Evolutionary conservation across 805 yeast species (phyloP), one percentile per base, ranked within the genome.

Genomic region (Starmerella etchellsii): DNA sequence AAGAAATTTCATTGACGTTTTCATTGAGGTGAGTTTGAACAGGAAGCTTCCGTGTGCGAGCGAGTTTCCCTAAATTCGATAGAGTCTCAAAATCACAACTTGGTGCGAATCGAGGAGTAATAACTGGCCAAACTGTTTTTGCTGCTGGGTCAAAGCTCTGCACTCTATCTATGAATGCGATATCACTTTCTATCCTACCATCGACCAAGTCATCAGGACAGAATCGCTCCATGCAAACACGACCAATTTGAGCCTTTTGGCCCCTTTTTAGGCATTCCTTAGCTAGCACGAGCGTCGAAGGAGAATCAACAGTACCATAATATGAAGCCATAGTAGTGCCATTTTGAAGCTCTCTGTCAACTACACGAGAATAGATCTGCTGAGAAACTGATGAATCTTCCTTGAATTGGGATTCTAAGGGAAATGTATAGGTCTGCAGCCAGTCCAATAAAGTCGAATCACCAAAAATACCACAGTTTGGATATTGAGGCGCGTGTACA

Each of bases 241-340:
- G 78, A 3, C 98, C 98, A 29, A 91, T 74, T 40, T 81, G 70
- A 0, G 95, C 95, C 46, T 96, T 67, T 60, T 87, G 97, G 29
- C 95, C 94, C 24, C 63, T 51, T 30, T 64, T 45, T 11, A 76
- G 62, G 27, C 88, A 75, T 14, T 80, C 57, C 43, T 78, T 80
- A 1, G 94, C 94, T 53, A 91, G 70, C 28, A 78, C 52, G 38
- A 78, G 78, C 2, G 96, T 72, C 3, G 94, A 76, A 6, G 71
- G 73, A 0, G 77, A 65, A 55, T 88, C 94, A 34, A 83, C 77
- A 0, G 97, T 85, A 3, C 96, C 88, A 58, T 76, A 91, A 62
- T 91, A 91, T 0, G 93, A 70, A 0, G 94, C 94, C 41, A 88
- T 76, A 1, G 98, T 91, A 1, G 97, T 91, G 18, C 98, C 98